These are phyloP conservation scores for Meira miltonrushii DNA, from an alignment of 1,284 basidiomycete species.

Conservation along the genomic window DNA sequence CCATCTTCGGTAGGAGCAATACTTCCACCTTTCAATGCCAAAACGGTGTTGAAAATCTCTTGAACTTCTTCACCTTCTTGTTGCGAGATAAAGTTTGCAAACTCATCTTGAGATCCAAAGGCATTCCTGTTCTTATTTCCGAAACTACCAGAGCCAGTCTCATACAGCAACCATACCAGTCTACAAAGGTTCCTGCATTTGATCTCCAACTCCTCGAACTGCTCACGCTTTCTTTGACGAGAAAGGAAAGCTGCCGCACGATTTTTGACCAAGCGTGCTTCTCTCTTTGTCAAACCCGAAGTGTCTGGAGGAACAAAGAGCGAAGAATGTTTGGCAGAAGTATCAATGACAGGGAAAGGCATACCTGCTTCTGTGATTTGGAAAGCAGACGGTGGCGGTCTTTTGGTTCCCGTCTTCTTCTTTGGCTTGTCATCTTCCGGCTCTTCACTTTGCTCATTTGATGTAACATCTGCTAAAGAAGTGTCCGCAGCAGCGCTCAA, in stretches of 20 bases:
- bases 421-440: not conserved
- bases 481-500: not conserved
- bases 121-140: conserved; percentile 8
- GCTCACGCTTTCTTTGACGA: conserved; percentile 81
- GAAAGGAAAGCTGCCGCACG: conserved; percentile 82
- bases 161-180: conserved; percentile 45
- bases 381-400: conserved; percentile 44
- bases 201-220: conserved; percentile 83
- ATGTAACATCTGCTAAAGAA: not conserved
- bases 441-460: not conserved
- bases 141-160: conserved; percentile 25
- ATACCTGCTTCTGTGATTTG: conserved; percentile 48
- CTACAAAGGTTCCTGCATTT: conserved; percentile 56
- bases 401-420: conserved; percentile 4
- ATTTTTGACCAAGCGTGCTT: conserved; percentile 84
- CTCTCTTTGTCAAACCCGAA: conserved; percentile 76
- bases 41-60: conserved; percentile 31
- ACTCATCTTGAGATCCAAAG: conserved; percentile 16
- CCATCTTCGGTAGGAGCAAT: conserved; percentile 39
- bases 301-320: conserved; percentile 77
- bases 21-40: conserved; percentile 33
- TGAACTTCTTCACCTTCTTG: conserved; percentile 28
- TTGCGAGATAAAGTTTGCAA: conserved; percentile 22
- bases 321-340: conserved; percentile 49
- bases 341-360: conserved; percentile 52